phyloP scores from a whole-genome alignment of 2,329 filamentous ascomycete genomes.

The Trichoderma sp. region DNA sequence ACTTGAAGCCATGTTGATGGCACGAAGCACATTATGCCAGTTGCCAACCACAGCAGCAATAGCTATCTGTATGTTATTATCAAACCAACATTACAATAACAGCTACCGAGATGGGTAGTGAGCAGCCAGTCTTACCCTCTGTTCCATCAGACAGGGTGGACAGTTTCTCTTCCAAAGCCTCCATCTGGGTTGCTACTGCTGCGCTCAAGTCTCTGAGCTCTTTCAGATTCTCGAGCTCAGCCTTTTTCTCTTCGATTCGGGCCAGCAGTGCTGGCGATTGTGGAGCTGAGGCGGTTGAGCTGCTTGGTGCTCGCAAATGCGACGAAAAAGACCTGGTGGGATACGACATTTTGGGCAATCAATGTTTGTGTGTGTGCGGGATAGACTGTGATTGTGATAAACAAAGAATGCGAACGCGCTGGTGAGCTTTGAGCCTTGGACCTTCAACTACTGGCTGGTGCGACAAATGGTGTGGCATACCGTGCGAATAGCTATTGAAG shows the following conservation, averaged over 20 bases:
- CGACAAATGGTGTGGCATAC: background rate
- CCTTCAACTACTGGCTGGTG: background rate
- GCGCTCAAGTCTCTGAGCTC: conserved; percentile 79
- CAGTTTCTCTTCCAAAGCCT: conserved; percentile 77
- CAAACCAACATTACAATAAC: background rate
- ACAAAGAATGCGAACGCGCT: background rate
- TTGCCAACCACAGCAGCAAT: conserved; percentile 84
- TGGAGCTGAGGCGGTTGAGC: conserved; percentile 53
- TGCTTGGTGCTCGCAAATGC: conserved; percentile 67
- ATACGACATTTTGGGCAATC: conserved; percentile 55
- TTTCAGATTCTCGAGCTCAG: conserved; percentile 77
- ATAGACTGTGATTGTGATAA: background rate
- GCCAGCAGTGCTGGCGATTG: conserved; percentile 73
- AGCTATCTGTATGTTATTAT: conserved; percentile 46
- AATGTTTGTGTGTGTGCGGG: background rate
- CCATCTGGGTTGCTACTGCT: conserved; percentile 80
- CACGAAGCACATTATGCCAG: conserved; percentile 84
- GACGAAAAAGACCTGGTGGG: conserved; percentile 62
- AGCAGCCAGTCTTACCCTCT: conserved; percentile 60
- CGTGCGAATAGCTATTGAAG: background rate
- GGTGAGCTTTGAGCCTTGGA: background rate
- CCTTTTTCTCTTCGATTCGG: conserved; percentile 83
- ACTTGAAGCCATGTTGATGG: conserved; percentile 87
- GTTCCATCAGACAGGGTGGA: conserved; percentile 79
- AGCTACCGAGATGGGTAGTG: background rate